phyloP scores from a whole-genome alignment of 2,329 filamentous ascomycete species.

The Alternaria sp. region DNA sequence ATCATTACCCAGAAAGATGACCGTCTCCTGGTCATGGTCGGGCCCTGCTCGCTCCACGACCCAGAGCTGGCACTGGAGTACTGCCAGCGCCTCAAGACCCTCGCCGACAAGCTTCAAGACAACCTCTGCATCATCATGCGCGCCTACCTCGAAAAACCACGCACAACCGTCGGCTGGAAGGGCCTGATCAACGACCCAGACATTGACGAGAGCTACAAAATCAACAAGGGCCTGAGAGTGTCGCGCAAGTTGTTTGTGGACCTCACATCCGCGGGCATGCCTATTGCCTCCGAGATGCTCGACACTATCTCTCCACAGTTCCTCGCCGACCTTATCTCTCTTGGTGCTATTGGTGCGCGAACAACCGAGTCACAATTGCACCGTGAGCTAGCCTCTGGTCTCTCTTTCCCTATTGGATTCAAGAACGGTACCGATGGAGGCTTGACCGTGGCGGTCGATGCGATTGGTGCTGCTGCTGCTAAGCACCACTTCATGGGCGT shows the following conservation, averaged over 20 bases:
- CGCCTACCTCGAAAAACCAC: conserved; percentile 97
- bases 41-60: conserved; percentile 97
- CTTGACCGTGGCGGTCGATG: conserved; percentile 89
- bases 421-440: conserved; percentile 99
- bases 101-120: conserved; percentile 78
- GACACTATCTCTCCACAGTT: conserved; percentile 99
- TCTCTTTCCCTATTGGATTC: conserved; percentile 98
- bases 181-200: conserved; percentile 98
- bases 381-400: conserved; percentile 90
- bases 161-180: conserved; percentile 98
- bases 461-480: conserved; percentile 80
- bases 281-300: conserved; percentile 97
- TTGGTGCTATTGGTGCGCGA: conserved; percentile 92
- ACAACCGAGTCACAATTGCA: conserved; percentile 98
- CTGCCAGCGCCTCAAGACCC: conserved; percentile 74
- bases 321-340: conserved; percentile 91
- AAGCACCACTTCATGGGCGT: conserved; percentile 98
- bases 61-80: conserved; percentile 88
- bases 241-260: conserved; percentile 94
- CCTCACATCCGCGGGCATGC: conserved; percentile 84
- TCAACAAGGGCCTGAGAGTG: conserved; percentile 95
- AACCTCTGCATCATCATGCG: conserved; percentile 96
- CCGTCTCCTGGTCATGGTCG: conserved; percentile 90
- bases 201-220: conserved; percentile 95
- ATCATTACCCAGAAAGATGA: conserved; percentile 82